Evolutionary conservation across 192 early-diverging fungal species (phyloP).

Genomic region (Coemansia erecta): DNA sequence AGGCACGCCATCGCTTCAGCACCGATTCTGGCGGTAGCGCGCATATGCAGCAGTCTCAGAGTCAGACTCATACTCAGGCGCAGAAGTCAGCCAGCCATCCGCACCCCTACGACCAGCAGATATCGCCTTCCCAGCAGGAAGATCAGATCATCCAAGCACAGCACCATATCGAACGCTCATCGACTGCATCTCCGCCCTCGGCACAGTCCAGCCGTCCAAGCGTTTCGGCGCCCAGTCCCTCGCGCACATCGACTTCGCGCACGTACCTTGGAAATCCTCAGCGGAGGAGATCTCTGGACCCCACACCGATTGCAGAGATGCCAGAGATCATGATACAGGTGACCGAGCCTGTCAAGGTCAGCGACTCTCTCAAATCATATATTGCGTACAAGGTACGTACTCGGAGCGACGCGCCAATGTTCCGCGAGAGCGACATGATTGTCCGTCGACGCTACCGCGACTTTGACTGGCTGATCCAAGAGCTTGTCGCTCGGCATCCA

Average conservation of each 20-base stretch:
- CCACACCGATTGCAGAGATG: conserved; percentile 41
- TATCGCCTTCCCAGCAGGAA: conserved; percentile 44
- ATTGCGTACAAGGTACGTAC: conserved; percentile 86
- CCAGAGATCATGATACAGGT: conserved; percentile 67
- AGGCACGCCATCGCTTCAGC: conserved; percentile 17
- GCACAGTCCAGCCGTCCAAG: conserved; percentile 13
- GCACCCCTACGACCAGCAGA: conserved; percentile 52
- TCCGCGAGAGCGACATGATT: conserved; percentile 69
- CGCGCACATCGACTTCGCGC: conserved; percentile 9
- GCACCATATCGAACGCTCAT: conserved; percentile 32
- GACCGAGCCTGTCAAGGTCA: conserved; percentile 86
- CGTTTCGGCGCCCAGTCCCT: conserved; percentile 2
- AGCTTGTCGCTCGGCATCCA: conserved; percentile 73
- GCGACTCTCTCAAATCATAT: conserved; percentile 82
- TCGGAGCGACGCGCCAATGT: conserved; percentile 77
- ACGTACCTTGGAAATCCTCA: conserved; percentile 39
- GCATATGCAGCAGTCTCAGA: no score
- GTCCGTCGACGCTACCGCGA: conserved; percentile 90
- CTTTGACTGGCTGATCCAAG: conserved; percentile 90
- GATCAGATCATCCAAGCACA: conserved; percentile 31
- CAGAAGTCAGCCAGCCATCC: conserved; percentile 12
- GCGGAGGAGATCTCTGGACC: conserved; percentile 44
- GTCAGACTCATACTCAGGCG: background rate
- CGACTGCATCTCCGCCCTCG: conserved; percentile 11
- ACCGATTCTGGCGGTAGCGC: background rate